Conservation (phyloP, 768 basidiomycete genomes). For the Rickenella mellea region DNA sequence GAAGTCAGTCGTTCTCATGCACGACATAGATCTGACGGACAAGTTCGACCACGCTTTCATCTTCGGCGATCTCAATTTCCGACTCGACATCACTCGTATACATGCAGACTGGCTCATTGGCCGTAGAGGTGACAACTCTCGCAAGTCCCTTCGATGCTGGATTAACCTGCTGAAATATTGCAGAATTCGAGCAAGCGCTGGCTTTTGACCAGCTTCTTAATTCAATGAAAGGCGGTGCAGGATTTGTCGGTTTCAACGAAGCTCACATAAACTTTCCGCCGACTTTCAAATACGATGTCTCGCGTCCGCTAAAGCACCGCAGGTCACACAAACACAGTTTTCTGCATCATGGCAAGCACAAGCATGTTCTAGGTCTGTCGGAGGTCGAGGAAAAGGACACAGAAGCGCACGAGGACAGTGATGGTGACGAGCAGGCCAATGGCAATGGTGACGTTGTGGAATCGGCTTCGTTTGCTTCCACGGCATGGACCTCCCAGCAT, state of each 20-base stretch:
- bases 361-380: background rate
- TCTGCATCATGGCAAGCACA: background rate
- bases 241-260: slow-evolving; percentile 75
- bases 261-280: slow-evolving; percentile 79
- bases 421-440: no score
- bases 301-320: slow-evolving; percentile 43
- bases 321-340: slow-evolving; percentile 12
- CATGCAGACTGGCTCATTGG: slow-evolving; percentile 94
- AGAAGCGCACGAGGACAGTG: slow-evolving; percentile 1
- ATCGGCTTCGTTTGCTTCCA: background rate
- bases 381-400: slow-evolving; percentile 32
- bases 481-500: background rate
- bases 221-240: slow-evolving; percentile 59
- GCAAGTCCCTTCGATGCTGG: background rate
- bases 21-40: slow-evolving; percentile 62
- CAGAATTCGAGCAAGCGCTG: slow-evolving; percentile 79
- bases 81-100: slow-evolving; percentile 77
- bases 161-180: slow-evolving; percentile 7
- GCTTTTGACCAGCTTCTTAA: slow-evolving; percentile 82
- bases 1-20: slow-evolving; percentile 5
- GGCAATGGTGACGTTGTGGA: background rate
- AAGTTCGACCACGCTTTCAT: slow-evolving; percentile 85
- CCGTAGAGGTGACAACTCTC: slow-evolving; percentile 46
- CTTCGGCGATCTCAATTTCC: slow-evolving; percentile 88
- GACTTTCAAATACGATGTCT: slow-evolving; percentile 89